Base-by-base conservation (phyloP, 2,329 filamentous ascomycete genomes). In the Penicillium nordicum region DNA sequence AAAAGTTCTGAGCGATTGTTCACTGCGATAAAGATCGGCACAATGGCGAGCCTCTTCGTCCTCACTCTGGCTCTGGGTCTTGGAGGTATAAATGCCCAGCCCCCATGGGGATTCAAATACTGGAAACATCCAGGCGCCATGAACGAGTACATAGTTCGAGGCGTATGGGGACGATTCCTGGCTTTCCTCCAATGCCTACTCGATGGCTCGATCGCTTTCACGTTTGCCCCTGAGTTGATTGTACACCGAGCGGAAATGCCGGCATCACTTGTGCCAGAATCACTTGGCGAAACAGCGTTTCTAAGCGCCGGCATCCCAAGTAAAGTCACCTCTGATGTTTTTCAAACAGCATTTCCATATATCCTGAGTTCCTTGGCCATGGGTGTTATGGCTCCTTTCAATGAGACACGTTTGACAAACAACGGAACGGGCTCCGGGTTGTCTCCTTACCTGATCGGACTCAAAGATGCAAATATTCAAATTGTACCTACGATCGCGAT, bases 401-500 rank as follows among this genome's bases (percentile, higher is more conserved):
- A 84, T 57, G 79, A 85, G 55, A 67, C 74, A 1, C 72, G 73
- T 3, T 74, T 87, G 47, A 84, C 80, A 16, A 76, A 78, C 23
- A 79, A 82, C 36, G 80, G 79, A 34, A 71, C 75, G 23, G 82
- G 81, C 36, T 82, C 82, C 1, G 82, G 81, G 6, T 76, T 80
- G 1, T 77, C 76, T 23, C 75, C 77, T 5, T 79, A 74, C 59
- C 64, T 78, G 10, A 67, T 78, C 29, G 76, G 73, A 4, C 71
- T 78, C 46, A 68, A 70, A 44, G 69, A 70, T 10, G 86, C 86
- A 36, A 84, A 84, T 36, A 82, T 90, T 58, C 74, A 75, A 7
- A 79, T 84, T 12, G 79, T 90, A 4, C 83, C 85, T 1, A 77
- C 83, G 57, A 84, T 92, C 66, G 85, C 91, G 77, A 92, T 92